Percentiles rank a stretch among this genome's conserved stretches.
Evolutionary conservation across 2,329 filamentous ascomycete genomes (phyloP).

Genomic region (Xylariales sp.): DNA sequence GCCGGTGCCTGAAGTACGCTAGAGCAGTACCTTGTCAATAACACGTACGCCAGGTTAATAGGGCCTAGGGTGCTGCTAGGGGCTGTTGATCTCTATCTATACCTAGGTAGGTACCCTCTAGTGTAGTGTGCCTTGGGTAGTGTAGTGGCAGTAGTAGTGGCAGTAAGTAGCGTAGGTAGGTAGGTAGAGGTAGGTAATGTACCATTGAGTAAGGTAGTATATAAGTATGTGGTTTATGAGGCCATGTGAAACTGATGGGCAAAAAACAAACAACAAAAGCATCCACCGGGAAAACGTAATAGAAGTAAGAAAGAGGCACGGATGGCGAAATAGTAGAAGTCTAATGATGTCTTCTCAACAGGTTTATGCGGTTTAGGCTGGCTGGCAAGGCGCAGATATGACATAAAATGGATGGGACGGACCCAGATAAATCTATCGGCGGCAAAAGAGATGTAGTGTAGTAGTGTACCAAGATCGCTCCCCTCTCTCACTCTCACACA

Average conservation of each 20-base stretch:
- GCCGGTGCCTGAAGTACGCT: constrained; percentile 31
- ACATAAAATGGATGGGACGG: constrained; percentile 35
- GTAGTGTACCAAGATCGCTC: constrained; percentile 35
- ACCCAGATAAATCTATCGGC: constrained; percentile 35
- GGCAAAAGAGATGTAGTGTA: constrained; percentile 34
- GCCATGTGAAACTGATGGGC: background rate
- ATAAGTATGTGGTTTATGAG: background rate
- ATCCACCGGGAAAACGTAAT: background rate
- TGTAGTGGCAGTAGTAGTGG: too few species aligned
- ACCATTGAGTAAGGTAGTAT: background rate
- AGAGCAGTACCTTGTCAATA: constrained; percentile 17
- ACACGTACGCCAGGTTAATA: constrained; percentile 8
- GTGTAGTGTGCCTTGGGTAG: background rate
- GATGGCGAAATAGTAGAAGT: background rate
- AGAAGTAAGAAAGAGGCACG: background rate
- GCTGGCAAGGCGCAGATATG: constrained; percentile 35
- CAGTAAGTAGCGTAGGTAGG: too few species aligned
- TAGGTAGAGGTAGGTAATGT: too few species aligned
- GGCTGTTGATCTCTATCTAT: background rate
- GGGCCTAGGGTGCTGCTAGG: constrained; percentile 3
- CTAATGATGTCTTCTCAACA: constrained; percentile 25
- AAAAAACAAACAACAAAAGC: background rate
- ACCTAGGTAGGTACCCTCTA: background rate
- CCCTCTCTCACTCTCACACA: constrained; percentile 7
- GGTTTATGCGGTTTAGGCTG: constrained; percentile 26